These are phyloP conservation scores for Pulchroboletus neoregius DNA, from an alignment of 1,284 basidiomycete genomes.

Conservation along the genomic window DNA sequence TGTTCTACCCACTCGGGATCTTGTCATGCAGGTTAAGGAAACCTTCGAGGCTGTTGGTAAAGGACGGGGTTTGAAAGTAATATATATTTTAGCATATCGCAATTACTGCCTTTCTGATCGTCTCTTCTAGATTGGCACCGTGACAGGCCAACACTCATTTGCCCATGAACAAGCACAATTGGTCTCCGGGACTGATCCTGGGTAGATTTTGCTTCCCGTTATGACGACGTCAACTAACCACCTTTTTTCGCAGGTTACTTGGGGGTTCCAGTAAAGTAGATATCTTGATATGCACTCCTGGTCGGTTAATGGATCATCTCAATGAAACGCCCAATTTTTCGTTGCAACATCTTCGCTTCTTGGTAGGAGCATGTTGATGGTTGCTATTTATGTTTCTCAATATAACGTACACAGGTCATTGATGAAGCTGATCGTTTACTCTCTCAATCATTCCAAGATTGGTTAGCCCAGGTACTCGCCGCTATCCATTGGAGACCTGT, in stretches of 20 bases:
- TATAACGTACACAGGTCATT: conserved; percentile 61
- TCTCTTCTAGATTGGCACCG: conserved; percentile 61
- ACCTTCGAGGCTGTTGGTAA: conserved; percentile 84
- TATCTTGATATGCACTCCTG: conserved; percentile 93
- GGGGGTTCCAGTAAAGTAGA: conserved; percentile 89
- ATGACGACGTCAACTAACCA: neutral
- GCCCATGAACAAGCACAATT: conserved; percentile 75
- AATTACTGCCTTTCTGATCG: neutral
- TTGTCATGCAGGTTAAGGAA: conserved; percentile 91
- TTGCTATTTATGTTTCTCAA: conserved; percentile 5
- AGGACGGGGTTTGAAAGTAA: conserved; percentile 83
- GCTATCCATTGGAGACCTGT: conserved; percentile 55
- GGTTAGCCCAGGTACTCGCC: conserved; percentile 78
- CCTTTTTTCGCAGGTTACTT: conserved; percentile 41
- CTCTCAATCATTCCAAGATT: conserved; percentile 94
- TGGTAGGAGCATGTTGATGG: conserved; percentile 44
- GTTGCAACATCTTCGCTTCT: conserved; percentile 88
- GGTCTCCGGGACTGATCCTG: conserved; percentile 48
- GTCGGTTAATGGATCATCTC: conserved; percentile 91
- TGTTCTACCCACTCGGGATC: conserved; percentile 91
- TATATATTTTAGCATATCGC: conserved; percentile 9
- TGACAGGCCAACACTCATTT: conserved; percentile 83
- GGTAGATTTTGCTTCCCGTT: conserved; percentile 36
- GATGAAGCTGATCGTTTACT: conserved; percentile 97
- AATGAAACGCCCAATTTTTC: conserved; percentile 87